phyloP scores from a whole-genome alignment of 768 basidiomycete species.

The Cyclocybe cylindracea region DNA sequence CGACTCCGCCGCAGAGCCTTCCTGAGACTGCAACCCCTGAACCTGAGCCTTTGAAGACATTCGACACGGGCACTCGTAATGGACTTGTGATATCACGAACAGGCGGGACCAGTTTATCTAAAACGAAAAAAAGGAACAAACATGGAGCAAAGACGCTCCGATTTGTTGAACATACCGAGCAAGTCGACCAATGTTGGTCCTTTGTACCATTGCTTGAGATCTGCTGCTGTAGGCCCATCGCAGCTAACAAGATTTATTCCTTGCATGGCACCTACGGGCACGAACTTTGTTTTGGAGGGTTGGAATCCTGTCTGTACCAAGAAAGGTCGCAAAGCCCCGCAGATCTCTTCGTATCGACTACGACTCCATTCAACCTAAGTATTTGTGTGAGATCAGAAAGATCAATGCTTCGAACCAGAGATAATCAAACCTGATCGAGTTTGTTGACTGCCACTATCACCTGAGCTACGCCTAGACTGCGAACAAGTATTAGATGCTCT shows the following conservation, averaged over 20 bases:
- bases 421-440: constrained; percentile 70
- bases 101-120: constrained; percentile 80
- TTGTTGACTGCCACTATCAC: constrained; percentile 95
- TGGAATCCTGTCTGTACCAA: constrained; percentile 87
- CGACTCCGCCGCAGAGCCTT: constrained; percentile 80
- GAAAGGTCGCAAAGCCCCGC: constrained; percentile 72
- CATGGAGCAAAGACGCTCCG: background rate
- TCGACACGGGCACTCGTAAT: constrained; percentile 86
- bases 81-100: constrained; percentile 73
- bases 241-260: constrained; percentile 78
- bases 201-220: constrained; percentile 73
- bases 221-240: constrained; percentile 44
- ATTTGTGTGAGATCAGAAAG: background rate
- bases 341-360: constrained; percentile 85
- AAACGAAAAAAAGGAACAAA: background rate
- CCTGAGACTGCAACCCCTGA: constrained; percentile 81
- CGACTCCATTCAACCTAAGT: constrained; percentile 84
- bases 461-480: constrained; percentile 90
- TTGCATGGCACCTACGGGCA: constrained; percentile 88
- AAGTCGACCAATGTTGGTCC: constrained; percentile 85
- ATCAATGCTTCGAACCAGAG: background rate
- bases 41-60: constrained; percentile 90
- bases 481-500: constrained; percentile 89
- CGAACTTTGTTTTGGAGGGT: constrained; percentile 74
- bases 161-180: constrained; percentile 54